These are phyloP conservation scores for Fistulina hepatica DNA, from an alignment of 1,284 basidiomycete genomes.

Conservation along the genomic window DNA sequence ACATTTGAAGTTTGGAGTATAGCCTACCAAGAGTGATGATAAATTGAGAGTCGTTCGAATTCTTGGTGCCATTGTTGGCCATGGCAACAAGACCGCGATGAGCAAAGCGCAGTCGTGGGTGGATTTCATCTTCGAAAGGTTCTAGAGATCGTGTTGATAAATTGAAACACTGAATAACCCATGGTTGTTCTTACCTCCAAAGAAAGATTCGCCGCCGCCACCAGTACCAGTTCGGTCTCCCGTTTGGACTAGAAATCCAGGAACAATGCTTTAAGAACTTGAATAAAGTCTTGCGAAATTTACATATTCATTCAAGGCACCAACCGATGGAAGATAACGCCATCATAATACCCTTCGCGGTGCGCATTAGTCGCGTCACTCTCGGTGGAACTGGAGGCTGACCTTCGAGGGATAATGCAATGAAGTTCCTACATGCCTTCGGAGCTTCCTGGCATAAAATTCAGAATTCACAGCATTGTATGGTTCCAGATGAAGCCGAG, in stretches of 20 bases:
- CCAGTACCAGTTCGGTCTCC: conserved; percentile 94
- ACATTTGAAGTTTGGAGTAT: neutral
- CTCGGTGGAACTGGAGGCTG: conserved; percentile 13
- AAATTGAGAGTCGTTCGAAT: conserved; percentile 85
- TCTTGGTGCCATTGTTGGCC: conserved; percentile 82
- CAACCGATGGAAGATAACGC: conserved; percentile 85
- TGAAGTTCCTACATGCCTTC: conserved; percentile 87
- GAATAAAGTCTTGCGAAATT: neutral
- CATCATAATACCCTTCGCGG: conserved; percentile 83
- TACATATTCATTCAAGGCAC: conserved; percentile 15
- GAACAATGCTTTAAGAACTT: conserved; percentile 47
- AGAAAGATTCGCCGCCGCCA: conserved; percentile 84
- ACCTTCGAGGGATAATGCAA: conserved; percentile 85
- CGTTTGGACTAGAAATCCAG: conserved; percentile 86
- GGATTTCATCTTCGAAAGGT: conserved; percentile 89
- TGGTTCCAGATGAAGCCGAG: neutral
- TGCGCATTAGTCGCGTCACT: conserved; percentile 9
- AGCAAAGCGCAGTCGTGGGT: conserved; percentile 74
- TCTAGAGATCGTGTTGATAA: conserved; percentile 37
- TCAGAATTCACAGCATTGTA: conserved; percentile 4
- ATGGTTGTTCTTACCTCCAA: conserved; percentile 73
- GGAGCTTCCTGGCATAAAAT: conserved; percentile 81
- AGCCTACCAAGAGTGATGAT: conserved; percentile 76
- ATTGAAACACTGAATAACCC: neutral
- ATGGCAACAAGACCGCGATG: conserved; percentile 88